Evolutionary conservation across 495 filamentous ascomycete species (phyloP).

Genomic region (Tuber brumale): DNA sequence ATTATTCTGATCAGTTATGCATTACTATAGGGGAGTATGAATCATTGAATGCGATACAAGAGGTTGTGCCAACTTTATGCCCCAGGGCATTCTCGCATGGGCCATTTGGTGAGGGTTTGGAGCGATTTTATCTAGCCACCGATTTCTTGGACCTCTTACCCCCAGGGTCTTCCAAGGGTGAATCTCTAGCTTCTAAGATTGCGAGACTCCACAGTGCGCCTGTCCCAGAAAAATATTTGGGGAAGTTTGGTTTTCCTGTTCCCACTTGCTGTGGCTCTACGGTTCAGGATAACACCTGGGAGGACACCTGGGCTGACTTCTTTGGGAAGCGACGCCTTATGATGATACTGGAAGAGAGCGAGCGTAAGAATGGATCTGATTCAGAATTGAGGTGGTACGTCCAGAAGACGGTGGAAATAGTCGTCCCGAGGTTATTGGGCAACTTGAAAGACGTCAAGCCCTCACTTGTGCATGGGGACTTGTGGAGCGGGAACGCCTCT

Average conservation of each 20-base stretch:
- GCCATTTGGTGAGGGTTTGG: constrained; percentile 47
- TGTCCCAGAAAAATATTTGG: constrained; percentile 56
- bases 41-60: constrained; percentile 73
- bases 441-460: constrained; percentile 61
- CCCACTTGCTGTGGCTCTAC: constrained; percentile 82
- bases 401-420: constrained; percentile 53
- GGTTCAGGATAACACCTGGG: constrained; percentile 66
- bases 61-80: constrained; percentile 64
- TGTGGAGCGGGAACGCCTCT: constrained; percentile 85
- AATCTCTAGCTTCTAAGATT: constrained; percentile 65
- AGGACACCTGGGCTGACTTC: constrained; percentile 70
- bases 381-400: constrained; percentile 55
- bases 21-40: constrained; percentile 60
- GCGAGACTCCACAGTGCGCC: constrained; percentile 73
- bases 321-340: constrained; percentile 67
- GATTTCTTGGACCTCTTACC: constrained; percentile 66
- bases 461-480: constrained; percentile 80
- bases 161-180: constrained; percentile 43
- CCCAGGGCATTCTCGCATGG: constrained; percentile 68
- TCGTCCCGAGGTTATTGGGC: constrained; percentile 67
- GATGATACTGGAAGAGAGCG: constrained; percentile 54
- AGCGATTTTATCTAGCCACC: constrained; percentile 64
- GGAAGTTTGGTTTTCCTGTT: constrained; percentile 73
- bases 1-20: constrained; percentile 19
- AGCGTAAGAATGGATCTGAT: constrained; percentile 60